These are phyloP conservation scores for Venturia oleaginea DNA, from an alignment of 2,329 filamentous ascomycete species.

Conservation along the genomic window DNA sequence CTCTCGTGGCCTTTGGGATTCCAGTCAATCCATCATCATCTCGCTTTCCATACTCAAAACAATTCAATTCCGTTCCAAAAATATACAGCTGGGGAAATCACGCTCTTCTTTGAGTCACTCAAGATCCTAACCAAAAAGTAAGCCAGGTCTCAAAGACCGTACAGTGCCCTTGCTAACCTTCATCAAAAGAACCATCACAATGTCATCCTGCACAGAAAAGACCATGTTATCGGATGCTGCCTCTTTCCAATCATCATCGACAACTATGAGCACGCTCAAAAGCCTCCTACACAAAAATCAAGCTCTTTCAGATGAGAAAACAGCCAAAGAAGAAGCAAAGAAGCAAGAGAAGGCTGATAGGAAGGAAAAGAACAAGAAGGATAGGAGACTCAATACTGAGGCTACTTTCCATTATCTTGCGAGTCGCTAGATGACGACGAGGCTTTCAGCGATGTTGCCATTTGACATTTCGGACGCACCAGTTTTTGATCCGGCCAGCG, in stretches of 20 bases:
- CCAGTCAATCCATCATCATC: neutral
- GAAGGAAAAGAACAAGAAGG: neutral
- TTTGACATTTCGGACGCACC: neutral
- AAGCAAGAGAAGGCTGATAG: conserved; percentile 1
- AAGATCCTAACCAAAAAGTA: neutral
- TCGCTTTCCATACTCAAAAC: neutral
- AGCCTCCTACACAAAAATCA: neutral
- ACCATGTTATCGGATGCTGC: neutral
- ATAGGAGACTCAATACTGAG: neutral
- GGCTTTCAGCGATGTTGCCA: neutral
- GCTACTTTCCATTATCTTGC: neutral
- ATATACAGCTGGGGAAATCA: neutral
- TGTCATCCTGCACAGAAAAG: conserved; percentile 1
- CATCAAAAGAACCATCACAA: neutral
- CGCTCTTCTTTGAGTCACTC: neutral
- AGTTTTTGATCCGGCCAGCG: no score
- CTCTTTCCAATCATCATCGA: conserved; percentile 3
- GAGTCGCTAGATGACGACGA: neutral
- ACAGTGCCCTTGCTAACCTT: neutral
- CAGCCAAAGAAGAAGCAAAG: neutral
- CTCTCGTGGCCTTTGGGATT: neutral
- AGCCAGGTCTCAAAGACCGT: neutral
- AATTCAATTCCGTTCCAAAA: neutral
- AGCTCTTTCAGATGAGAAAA: neutral
- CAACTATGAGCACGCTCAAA: neutral